A percentile compares a stretch with the other conserved stretches of the same genome.
These are phyloP conservation scores for Puccinia brachypodii DNA, from an alignment of 1,284 basidiomycete species.

Conservation along the genomic window DNA sequence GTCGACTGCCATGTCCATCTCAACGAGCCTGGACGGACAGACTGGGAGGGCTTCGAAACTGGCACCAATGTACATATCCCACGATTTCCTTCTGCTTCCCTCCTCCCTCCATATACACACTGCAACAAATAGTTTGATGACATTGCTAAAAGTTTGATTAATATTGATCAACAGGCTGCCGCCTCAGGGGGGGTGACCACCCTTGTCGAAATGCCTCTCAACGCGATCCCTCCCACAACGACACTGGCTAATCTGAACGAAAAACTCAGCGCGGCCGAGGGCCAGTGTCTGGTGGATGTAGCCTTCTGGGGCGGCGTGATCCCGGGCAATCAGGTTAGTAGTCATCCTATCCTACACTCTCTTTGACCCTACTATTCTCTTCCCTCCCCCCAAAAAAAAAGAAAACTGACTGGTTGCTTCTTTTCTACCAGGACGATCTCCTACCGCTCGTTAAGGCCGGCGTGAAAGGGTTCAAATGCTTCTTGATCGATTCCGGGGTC, in stretches of 20 bases:
- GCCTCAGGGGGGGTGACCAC: constrained; percentile 86
- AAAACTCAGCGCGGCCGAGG: constrained; percentile 70
- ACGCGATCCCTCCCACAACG: constrained; percentile 90
- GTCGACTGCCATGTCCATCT: constrained; percentile 74
- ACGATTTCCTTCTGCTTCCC: background rate
- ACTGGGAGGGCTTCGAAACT: constrained; percentile 91
- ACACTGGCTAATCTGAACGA: constrained; percentile 70
- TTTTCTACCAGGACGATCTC: constrained; percentile 64
- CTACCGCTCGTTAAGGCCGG: constrained; percentile 70
- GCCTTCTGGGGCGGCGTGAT: constrained; percentile 94
- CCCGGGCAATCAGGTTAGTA: constrained; percentile 74
- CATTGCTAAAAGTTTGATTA: background rate
- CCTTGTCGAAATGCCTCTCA: constrained; percentile 90
- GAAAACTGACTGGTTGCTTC: no score
- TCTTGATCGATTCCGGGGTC: constrained; percentile 88
- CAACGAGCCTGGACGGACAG: constrained; percentile 85
- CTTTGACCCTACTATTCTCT: background rate
- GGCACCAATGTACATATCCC: constrained; percentile 63
- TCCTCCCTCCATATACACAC: no score
- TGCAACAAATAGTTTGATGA: no score
- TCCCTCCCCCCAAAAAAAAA: no score
- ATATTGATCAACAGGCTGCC: constrained; percentile 66
- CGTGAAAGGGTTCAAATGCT: constrained; percentile 92
- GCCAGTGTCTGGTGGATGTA: constrained; percentile 77
- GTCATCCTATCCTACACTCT: background rate